Percentiles rank a stretch among this genome's conserved stretches.
Evolutionary conservation across 2,329 filamentous ascomycete species (phyloP).

Genomic region (Arachnopeziza araneosa): DNA sequence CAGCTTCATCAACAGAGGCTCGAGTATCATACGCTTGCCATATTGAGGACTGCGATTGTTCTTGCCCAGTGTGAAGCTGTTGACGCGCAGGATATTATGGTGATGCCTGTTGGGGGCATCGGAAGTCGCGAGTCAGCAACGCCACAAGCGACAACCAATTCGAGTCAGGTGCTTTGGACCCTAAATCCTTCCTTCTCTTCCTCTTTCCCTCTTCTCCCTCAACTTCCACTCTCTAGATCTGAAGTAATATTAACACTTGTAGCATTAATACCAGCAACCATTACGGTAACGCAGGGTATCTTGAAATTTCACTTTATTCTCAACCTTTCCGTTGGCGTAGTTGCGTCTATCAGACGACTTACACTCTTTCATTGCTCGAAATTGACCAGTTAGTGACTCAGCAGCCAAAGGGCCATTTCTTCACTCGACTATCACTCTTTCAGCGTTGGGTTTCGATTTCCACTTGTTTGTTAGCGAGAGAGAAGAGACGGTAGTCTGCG

Average conservation of each 20-base stretch:
- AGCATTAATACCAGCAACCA: constrained; percentile 12
- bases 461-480: constrained; percentile 18
- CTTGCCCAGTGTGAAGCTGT: constrained; percentile 1
- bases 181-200: constrained; percentile 2
- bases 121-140: constrained; percentile 20
- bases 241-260: constrained; percentile 13
- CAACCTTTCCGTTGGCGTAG: constrained; percentile 1
- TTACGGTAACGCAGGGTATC: background rate
- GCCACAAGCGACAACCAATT: constrained; percentile 5
- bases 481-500: constrained; percentile 24
- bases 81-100: background rate
- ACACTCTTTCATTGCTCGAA: constrained; percentile 13
- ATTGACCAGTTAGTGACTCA: background rate
- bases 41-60: constrained; percentile 15
- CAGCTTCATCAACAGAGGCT: constrained; percentile 13
- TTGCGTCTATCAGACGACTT: constrained; percentile 2
- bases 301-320: constrained; percentile 3
- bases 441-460: constrained; percentile 5
- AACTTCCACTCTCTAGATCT: constrained; percentile 4
- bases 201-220: constrained; percentile 13
- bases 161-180: constrained; percentile 11
- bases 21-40: constrained; percentile 33
- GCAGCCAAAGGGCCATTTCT: background rate
- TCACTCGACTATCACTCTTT: background rate
- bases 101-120: background rate